Percentiles rank a stretch among this genome's conserved stretches.
These are phyloP conservation scores for Neonectria coccinea DNA, from an alignment of 2,329 filamentous ascomycete species.

Conservation along the genomic window DNA sequence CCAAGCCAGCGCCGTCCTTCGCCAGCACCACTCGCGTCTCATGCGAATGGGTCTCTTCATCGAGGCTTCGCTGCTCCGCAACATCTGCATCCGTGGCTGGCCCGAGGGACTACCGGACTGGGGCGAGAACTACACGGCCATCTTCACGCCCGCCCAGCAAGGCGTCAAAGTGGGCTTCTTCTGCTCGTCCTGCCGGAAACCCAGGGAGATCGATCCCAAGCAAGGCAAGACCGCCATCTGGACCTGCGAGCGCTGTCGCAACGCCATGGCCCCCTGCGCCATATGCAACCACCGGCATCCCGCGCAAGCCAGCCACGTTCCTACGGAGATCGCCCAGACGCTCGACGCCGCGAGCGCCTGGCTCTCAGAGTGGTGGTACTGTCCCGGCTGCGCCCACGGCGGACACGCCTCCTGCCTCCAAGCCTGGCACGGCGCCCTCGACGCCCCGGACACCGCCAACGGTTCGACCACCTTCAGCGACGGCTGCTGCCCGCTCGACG, in stretches of 20 bases:
- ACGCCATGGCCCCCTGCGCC: conserved; percentile 67
- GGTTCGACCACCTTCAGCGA: conserved; percentile 56
- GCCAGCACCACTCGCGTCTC: conserved; percentile 70
- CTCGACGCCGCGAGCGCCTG: conserved; percentile 42
- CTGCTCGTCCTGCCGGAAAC: conserved; percentile 68
- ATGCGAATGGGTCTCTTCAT: conserved; percentile 70
- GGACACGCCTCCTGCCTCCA: conserved; percentile 71
- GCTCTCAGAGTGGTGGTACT: conserved; percentile 70
- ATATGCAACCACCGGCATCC: conserved; percentile 68
- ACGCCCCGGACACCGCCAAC: conserved; percentile 29
- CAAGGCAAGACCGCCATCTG: conserved; percentile 61
- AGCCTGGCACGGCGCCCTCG: conserved; percentile 65
- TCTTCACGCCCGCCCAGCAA: conserved; percentile 67
- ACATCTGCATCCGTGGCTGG: conserved; percentile 70
- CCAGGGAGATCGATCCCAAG: conserved; percentile 64
- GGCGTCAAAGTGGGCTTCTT: conserved; percentile 65
- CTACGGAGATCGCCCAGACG: conserved; percentile 46
- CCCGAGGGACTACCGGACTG: conserved; percentile 62
- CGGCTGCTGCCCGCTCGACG: conserved; percentile 73
- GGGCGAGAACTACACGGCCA: conserved; percentile 65
- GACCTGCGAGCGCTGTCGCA: conserved; percentile 67
- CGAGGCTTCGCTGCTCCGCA: conserved; percentile 71
- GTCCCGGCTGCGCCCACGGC: conserved; percentile 71
- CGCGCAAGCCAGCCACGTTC: conserved; percentile 56
- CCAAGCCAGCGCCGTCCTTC: conserved; percentile 67